Conservation (phyloP, 495 filamentous ascomycete genomes). For the Penicillium herquei region DNA sequence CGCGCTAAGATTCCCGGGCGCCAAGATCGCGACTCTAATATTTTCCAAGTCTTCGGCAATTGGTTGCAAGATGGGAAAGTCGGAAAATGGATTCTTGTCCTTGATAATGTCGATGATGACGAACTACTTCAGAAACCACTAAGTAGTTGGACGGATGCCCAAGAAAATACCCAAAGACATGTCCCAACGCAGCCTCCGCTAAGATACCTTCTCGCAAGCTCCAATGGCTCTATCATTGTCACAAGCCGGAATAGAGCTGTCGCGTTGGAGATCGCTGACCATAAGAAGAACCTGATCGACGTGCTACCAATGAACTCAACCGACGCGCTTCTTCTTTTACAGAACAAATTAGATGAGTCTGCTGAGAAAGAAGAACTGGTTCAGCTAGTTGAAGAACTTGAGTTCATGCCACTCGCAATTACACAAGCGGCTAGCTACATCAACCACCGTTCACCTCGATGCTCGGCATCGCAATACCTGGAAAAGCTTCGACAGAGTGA, state of each 20-base stretch:
- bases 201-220: background rate
- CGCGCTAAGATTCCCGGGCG: conserved; percentile 31
- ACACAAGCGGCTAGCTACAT: conserved; percentile 52
- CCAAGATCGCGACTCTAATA: conserved; percentile 37
- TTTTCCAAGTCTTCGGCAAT: conserved; percentile 37
- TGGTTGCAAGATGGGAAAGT: conserved; percentile 38
- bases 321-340: conserved; percentile 36
- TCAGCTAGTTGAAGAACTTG: conserved; percentile 35
- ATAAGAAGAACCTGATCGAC: conserved; percentile 30
- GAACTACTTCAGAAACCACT: conserved; percentile 20
- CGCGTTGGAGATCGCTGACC: conserved; percentile 26
- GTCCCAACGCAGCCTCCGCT: conserved; percentile 7
- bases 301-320: conserved; percentile 33
- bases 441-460: conserved; percentile 18
- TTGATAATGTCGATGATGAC: conserved; percentile 19
- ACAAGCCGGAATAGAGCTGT: conserved; percentile 33
- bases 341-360: conserved; percentile 31
- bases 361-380: conserved; percentile 10
- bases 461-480: conserved; percentile 34
- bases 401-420: conserved; percentile 49
- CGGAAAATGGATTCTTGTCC: conserved; percentile 11
- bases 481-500: conserved; percentile 24
- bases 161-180: conserved; percentile 2
- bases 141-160: background rate
- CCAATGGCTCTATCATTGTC: conserved; percentile 26